phyloP scores from a whole-genome alignment of 169 alveolate species.

The Eimeria acervulina region DNA sequence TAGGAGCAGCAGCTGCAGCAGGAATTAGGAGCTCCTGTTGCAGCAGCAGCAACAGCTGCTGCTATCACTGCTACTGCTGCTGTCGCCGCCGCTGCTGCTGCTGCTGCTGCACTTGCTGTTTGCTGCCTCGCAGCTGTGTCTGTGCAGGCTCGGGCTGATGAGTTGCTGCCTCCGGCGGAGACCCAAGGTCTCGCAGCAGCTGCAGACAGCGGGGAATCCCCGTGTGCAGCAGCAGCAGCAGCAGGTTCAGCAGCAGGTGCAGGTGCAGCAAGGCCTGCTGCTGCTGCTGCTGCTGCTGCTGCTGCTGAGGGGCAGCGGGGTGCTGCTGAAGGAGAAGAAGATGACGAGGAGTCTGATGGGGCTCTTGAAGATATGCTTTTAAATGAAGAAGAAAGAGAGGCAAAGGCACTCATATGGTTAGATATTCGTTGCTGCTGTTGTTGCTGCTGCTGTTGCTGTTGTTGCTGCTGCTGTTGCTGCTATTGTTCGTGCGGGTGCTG shows the following conservation, averaged over 20 bases:
- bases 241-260: slow-evolving; percentile 10
- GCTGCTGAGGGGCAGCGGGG: not conserved
- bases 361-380: slow-evolving; percentile 49
- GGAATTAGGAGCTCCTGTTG: not conserved
- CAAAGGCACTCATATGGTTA: slow-evolving; percentile 83
- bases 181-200: not conserved
- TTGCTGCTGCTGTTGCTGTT: slow-evolving; percentile 39
- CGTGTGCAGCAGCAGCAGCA: not conserved
- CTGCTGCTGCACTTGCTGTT: not conserved
- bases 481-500: not conserved
- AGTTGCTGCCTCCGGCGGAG: slow-evolving; percentile 55
- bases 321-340: not conserved
- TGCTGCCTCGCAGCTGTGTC: not conserved
- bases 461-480: slow-evolving; percentile 19
- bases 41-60: slow-evolving; percentile 30
- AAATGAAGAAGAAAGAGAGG: slow-evolving; percentile 68
- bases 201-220: not conserved
- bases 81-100: not conserved
- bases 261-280: not conserved
- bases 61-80: not conserved
- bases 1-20: not conserved
- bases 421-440: slow-evolving; percentile 1
- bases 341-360: slow-evolving; percentile 13
- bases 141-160: slow-evolving; percentile 39
- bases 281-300: slow-evolving; percentile 12